phyloP scores from a whole-genome alignment of 768 basidiomycete species.

The Rhizopogon vulgaris region DNA sequence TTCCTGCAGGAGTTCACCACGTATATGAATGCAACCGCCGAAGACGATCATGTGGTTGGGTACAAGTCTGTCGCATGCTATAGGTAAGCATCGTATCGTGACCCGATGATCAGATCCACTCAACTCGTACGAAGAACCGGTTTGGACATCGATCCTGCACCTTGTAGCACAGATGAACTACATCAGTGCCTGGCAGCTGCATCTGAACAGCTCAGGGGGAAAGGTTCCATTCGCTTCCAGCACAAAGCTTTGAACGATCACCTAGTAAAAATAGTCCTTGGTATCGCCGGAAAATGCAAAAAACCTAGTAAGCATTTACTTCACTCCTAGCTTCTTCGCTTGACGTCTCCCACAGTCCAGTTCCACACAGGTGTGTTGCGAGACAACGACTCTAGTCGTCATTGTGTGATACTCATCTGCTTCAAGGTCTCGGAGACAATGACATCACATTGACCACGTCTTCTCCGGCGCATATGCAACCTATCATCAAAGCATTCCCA shows the following conservation, averaged over 20 bases:
- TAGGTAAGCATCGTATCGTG: conserved; percentile 17
- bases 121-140: conserved; percentile 42
- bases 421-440: conserved; percentile 57
- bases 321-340: background rate
- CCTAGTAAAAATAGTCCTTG: conserved; percentile 51
- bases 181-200: conserved; percentile 27
- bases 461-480: conserved; percentile 63
- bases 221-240: conserved; percentile 42
- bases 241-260: conserved; percentile 63
- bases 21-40: conserved; percentile 32
- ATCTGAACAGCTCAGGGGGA: conserved; percentile 29
- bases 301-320: conserved; percentile 50
- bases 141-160: conserved; percentile 40
- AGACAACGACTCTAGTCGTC: too few relatives aligned
- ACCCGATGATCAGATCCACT: background rate
- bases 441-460: conserved; percentile 54
- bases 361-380: conserved; percentile 57
- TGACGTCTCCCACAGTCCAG: conserved; percentile 46
- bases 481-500: conserved; percentile 59
- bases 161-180: conserved; percentile 20
- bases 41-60: conserved; percentile 46
- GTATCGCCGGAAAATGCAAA: conserved; percentile 41
- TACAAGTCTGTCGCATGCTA: conserved; percentile 80
- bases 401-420: background rate
- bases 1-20: conserved; percentile 33